Percentiles rank a stretch among this genome's conserved stretches.
Evolutionary conservation across 139 green algal genomes (phyloP).

Genomic region (Coelastrella sp.): DNA sequence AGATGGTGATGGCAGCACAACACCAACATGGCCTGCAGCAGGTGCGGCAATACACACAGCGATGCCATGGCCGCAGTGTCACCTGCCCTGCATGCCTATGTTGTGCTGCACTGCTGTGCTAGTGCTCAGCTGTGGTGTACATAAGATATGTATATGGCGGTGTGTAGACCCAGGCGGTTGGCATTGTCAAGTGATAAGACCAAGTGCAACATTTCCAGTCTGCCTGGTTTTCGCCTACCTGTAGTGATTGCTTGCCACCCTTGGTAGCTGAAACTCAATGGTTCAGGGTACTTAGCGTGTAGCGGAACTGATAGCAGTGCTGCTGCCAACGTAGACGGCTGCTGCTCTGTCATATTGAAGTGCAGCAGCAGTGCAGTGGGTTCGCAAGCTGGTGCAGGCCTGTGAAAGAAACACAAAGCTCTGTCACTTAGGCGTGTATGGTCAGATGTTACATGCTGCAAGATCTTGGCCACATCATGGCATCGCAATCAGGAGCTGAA

Average conservation of each 20-base stretch:
- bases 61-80: background rate
- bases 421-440: background rate
- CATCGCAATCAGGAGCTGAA: background rate
- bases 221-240: background rate
- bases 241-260: conserved; percentile 10
- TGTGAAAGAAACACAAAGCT: background rate
- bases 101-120: background rate
- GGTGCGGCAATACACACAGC: background rate
- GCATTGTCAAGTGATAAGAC: background rate
- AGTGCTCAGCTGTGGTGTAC: background rate
- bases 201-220: background rate
- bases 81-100: background rate
- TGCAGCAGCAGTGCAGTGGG: conserved; percentile 1
- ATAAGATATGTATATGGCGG: background rate
- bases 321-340: conserved; percentile 1
- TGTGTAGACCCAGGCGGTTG: background rate
- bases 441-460: background rate
- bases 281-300: conserved; percentile 42
- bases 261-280: background rate
- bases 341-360: conserved; percentile 18
- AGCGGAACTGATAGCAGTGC: conserved; percentile 17
- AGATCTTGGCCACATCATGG: background rate
- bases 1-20: background rate
- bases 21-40: conserved; percentile 19
- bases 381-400: conserved; percentile 37